Conservation (phyloP, 169 alveolate species). For the Ichthyophthirius multifiliis region DNA sequence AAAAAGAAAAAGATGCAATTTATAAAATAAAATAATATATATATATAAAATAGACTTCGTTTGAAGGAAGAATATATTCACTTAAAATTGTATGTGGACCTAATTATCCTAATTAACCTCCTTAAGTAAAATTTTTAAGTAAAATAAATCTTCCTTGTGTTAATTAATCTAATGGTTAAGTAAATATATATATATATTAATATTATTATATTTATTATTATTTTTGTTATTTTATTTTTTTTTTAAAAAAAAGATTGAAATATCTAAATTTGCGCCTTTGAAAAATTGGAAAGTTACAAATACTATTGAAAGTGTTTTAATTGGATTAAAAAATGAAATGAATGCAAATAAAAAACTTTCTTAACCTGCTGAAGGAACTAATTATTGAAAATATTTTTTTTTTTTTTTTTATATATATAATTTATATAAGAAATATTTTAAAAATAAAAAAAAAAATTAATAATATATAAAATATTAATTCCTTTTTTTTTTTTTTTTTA, state of each 20-base stretch:
- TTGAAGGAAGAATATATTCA: slow-evolving; percentile 94
- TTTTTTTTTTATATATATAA: too few relatives aligned
- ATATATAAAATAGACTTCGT: slow-evolving; percentile 83
- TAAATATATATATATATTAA: slow-evolving; percentile 31
- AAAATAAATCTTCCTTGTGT: slow-evolving; percentile 92
- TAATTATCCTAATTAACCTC: slow-evolving; percentile 95
- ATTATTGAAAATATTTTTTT: slow-evolving; percentile 67
- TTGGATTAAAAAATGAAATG: slow-evolving; percentile 93
- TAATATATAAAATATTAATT: too few relatives aligned
- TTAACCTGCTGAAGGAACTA: slow-evolving; percentile 97
- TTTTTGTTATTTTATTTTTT: background rate
- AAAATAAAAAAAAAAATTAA: too few relatives aligned
- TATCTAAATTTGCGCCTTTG: slow-evolving; percentile 76
- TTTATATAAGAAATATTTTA: too few relatives aligned
- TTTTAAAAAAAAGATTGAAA: slow-evolving; percentile 59
- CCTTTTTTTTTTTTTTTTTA: too few relatives aligned
- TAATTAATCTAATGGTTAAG: slow-evolving; percentile 84
- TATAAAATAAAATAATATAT: background rate
- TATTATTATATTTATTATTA: background rate
- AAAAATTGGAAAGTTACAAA: slow-evolving; percentile 90
- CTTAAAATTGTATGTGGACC: slow-evolving; percentile 92
- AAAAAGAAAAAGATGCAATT: background rate
- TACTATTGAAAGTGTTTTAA: slow-evolving; percentile 90
- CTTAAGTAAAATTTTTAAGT: slow-evolving; percentile 92
- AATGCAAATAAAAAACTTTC: slow-evolving; percentile 88